Evolutionary conservation across 768 basidiomycete species (phyloP), one percentile per base, ranked within the genome.

Genomic region (Tulasnella sp.): DNA sequence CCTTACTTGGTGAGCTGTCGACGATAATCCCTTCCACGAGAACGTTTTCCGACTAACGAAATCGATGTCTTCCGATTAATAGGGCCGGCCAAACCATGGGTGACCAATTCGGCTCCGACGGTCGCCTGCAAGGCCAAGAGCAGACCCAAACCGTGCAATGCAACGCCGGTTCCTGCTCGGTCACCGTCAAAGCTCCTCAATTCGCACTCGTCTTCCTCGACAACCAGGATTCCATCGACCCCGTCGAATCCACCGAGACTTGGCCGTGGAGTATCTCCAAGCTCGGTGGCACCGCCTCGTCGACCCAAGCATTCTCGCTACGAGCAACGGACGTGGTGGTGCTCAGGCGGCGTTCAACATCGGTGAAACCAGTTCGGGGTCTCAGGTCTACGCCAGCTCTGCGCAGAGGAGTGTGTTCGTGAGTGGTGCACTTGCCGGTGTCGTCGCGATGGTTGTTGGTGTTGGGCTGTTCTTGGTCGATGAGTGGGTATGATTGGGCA

Each of bases 231-330:
- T 9, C 9, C 12, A 14, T 42, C 42, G 42, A 14, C 42, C 12
- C 42, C 42, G 8, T 8, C 12, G 9, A 9, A 14, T 42, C 42
- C 42, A 42, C 42, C 12, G 9, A 42, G 42, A 46, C 12, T 16
- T 18, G 16, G 46, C 42, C 42, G 42, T 4, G 4, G 9, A 42
- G 4, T 1, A 8, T 42, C n/a, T 84, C 84, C 37, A 90, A 90
- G 60, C 37, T n/a, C n/a, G 40, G 18, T 2, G 86, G 86, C 81
- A n/a, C 91, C 1, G 89, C 87, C 1, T 89, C 0, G 85, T 93
- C n/a, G 88, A 91, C 83, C 87, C 89, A 0, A 82, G 85, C 6
- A 88, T 89, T 1, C 37, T 37, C 37, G 37, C 37, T 37, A 37
- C 37, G 37, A 37, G 37, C 37, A 37, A 37, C 37, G 37, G 6